Evolutionary conservation across 495 filamentous ascomycete species (phyloP), one percentile per base, ranked within the genome.

Genomic region (Aeminium ludgeri): DNA sequence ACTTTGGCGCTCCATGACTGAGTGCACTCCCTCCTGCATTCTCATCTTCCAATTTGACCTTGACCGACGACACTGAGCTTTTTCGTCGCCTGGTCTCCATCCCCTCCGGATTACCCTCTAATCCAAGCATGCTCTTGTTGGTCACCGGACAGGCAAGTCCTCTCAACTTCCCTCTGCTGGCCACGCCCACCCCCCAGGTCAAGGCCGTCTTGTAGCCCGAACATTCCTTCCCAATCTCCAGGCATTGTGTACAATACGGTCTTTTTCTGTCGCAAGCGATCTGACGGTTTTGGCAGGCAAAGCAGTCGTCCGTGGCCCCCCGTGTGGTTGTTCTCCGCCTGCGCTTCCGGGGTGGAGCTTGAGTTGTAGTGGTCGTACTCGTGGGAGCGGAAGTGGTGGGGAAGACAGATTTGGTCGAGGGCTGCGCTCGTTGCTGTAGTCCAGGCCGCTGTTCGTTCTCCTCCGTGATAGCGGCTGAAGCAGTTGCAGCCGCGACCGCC

Each of bases 131-230:
- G n/a, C n/a, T n/a, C n/a, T 78, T 71, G 52, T 79, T 80, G 8
- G 78, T 74, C 43, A 97, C 76, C 15, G 89, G 89, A 17, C 91
- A 65, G 32, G 86, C 80, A 44, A 94, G 60, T 12, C 89, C 89
- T 37, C 89, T 72, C 43, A 97, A 72, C 65, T 97, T 97, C 45
- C 89, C 89, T 49, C 89, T 76, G 57, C 87, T 95, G 30, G 89
- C 89, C 47, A 97, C 89, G 18, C 89, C 89, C 28, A 97, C 80
- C 10, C 87, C 89, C 89, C 89, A 97, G 28, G 89, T 97, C 64
- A 97, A 72, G 35, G 86, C 83, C 16, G 89, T 96, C 63, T 91
- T 89, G 67, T 97, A 97, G 45, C 89, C 89, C 32, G 82, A 85
- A 65, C 89, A 97, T 58, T 92, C 85, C 55, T 83, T 87, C 41